Evolutionary conservation across 2,329 filamentous ascomycete genomes (phyloP).

Genomic region (Pestalotiopsis sp.): DNA sequence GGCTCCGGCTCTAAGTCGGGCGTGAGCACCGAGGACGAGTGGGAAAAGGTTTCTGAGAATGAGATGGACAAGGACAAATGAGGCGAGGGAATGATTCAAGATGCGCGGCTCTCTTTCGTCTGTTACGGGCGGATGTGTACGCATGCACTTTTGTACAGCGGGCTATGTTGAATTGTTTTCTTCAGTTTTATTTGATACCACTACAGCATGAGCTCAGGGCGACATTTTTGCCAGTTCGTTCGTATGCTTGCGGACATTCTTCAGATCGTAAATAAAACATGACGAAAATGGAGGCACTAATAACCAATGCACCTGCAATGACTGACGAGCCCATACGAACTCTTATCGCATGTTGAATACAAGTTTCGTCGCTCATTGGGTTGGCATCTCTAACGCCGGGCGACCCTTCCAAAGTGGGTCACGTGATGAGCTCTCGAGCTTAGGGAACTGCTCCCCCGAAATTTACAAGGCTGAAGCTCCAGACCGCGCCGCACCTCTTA

Average conservation of each 20-base stretch:
- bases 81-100: conserved; percentile 10
- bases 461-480: conserved; percentile 12
- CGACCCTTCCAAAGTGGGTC: not conserved
- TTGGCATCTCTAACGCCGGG: not conserved
- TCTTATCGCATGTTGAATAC: no score
- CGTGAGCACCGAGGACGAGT: conserved; percentile 88
- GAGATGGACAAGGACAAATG: conserved; percentile 61
- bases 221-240: not conserved
- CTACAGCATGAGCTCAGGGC: conserved; percentile 1
- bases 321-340: no score
- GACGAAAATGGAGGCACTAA: not conserved
- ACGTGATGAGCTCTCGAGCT: conserved; percentile 2
- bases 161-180: not conserved
- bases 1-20: conserved; percentile 55
- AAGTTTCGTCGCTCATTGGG: not conserved
- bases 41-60: conserved; percentile 88
- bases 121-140: not conserved
- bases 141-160: not conserved
- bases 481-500: conserved; percentile 15
- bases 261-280: not conserved
- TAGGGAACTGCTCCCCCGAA: not conserved
- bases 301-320: not conserved
- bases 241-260: not conserved
- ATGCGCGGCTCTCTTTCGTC: not conserved
- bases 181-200: conserved; percentile 1